Evolutionary conservation across 2,329 filamentous ascomycete genomes (phyloP).

Genomic region (Spiromastix sp.): DNA sequence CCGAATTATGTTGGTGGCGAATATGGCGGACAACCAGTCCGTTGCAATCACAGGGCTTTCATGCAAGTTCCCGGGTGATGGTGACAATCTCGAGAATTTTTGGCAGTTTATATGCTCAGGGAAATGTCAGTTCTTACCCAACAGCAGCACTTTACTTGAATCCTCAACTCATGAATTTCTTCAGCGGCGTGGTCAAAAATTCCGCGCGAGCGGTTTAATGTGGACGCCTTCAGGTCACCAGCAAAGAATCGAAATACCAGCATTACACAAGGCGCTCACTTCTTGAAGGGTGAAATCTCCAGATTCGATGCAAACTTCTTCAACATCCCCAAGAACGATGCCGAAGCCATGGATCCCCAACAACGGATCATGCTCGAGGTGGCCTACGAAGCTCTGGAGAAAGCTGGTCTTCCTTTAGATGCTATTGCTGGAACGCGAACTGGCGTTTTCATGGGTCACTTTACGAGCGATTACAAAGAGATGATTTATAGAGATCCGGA

Average conservation of each 20-base stretch:
- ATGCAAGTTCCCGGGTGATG: not conserved
- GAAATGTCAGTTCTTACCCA: not conserved
- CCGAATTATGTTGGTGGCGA: too few species aligned
- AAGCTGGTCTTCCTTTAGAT: slow-evolving; percentile 19
- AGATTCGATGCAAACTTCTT: slow-evolving; percentile 20
- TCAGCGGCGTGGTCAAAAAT: not conserved
- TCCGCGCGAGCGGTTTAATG: not conserved
- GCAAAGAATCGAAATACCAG: not conserved
- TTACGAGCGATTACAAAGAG: not conserved
- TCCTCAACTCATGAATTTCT: not conserved
- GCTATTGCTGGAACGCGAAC: slow-evolving; percentile 15
- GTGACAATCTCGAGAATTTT: not conserved
- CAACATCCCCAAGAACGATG: slow-evolving; percentile 16
- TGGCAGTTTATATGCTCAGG: slow-evolving; percentile 10
- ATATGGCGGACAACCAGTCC: too few species aligned
- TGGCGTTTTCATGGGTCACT: slow-evolving; percentile 14
- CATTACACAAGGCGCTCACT: slow-evolving; percentile 13
- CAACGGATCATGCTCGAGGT: slow-evolving; percentile 18
- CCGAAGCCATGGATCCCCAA: slow-evolving; percentile 18
- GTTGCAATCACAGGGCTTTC: not conserved
- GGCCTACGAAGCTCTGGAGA: slow-evolving; percentile 20
- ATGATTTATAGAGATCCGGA: slow-evolving; percentile 13
- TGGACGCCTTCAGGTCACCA: not conserved
- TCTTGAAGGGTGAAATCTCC: slow-evolving; percentile 18
- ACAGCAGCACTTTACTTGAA: not conserved